Evolutionary conservation across 768 basidiomycete genomes (phyloP), one percentile per base, ranked within the genome.

Genomic region (Krasilnikovozyma curviuscula): DNA sequence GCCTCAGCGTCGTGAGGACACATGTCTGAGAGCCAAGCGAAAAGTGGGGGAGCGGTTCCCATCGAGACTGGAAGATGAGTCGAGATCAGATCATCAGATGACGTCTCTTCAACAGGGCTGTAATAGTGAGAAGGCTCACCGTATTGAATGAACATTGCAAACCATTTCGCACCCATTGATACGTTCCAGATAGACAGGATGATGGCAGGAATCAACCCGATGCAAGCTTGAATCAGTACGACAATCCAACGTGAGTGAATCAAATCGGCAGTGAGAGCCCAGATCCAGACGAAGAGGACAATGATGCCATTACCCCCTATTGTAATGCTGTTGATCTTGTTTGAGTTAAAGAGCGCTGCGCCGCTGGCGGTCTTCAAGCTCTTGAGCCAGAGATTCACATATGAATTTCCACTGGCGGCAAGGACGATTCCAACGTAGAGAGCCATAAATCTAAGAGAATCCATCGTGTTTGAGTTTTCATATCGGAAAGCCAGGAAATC

Each of bases 111-210:
- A n/a, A n/a, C n/a, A n/a, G n/a, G n/a, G n/a, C n/a, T n/a, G n/a
- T n/a, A n/a, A n/a, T n/a, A n/a, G n/a, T n/a, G n/a, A n/a, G n/a
- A n/a, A n/a, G n/a, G n/a, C n/a, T n/a, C n/a, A n/a, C n/a, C n/a
- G n/a, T n/a, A n/a, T n/a, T n/a, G n/a, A n/a, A n/a, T n/a, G n/a
- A n/a, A n/a, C n/a, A n/a, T n/a, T n/a, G 48, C 45, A 46, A 60
- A 62, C 45, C 59, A 62, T 38, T 60, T 60, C 10, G 59, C 61
- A 5, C 43, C 48, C 5, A 55, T 37, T 30, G 58, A 53, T 4
- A 62, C 58, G 34, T 57, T 55, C 61, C 61, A 62, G 28, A 62
- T 51, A 7, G 50, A 47, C 56, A 62, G 47, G 52, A 62, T 62
- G 52, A 62, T 60, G 25, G 54, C 53, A 2, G 61, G 58, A 5